Evolutionary conservation across 1,284 basidiomycete species (phyloP).

Genomic region (Fomitopsis betulina): DNA sequence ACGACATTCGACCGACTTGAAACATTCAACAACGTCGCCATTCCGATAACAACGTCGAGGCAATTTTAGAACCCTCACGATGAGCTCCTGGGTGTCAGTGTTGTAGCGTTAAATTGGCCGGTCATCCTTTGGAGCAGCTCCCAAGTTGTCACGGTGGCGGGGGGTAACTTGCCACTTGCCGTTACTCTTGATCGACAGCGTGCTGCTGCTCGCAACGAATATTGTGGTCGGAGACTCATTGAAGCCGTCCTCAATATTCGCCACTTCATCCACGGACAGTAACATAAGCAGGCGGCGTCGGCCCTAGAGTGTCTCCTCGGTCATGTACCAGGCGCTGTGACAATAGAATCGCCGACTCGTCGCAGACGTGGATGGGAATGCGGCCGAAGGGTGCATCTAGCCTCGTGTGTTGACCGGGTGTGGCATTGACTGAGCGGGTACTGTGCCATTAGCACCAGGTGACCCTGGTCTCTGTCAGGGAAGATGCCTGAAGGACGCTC

Average conservation of each 20-base stretch:
- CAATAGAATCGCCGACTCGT: slow-evolving; percentile 53
- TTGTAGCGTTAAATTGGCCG: slow-evolving; percentile 12
- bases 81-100: background rate
- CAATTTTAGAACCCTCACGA: background rate
- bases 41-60: background rate
- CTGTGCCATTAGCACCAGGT: slow-evolving; percentile 73
- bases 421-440: slow-evolving; percentile 49
- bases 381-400: slow-evolving; percentile 57
- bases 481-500: too few species aligned
- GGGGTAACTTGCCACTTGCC: slow-evolving; percentile 30
- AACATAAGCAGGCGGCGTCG: slow-evolving; percentile 56
- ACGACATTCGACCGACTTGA: too few species aligned
- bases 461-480: slow-evolving; percentile 22
- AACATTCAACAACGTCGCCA: background rate
- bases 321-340: slow-evolving; percentile 38
- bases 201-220: slow-evolving; percentile 30
- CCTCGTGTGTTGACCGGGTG: slow-evolving; percentile 36
- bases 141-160: slow-evolving; percentile 30
- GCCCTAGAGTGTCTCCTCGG: slow-evolving; percentile 43
- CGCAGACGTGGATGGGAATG: slow-evolving; percentile 67
- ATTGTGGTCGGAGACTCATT: slow-evolving; percentile 46
- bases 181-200: slow-evolving; percentile 31
- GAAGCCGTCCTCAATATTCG: slow-evolving; percentile 65
- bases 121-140: slow-evolving; percentile 20
- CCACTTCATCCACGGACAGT: slow-evolving; percentile 39